These are phyloP conservation scores for Camelina neglecta DNA, from an alignment of 345 rosid species.

Conservation along the genomic window DNA sequence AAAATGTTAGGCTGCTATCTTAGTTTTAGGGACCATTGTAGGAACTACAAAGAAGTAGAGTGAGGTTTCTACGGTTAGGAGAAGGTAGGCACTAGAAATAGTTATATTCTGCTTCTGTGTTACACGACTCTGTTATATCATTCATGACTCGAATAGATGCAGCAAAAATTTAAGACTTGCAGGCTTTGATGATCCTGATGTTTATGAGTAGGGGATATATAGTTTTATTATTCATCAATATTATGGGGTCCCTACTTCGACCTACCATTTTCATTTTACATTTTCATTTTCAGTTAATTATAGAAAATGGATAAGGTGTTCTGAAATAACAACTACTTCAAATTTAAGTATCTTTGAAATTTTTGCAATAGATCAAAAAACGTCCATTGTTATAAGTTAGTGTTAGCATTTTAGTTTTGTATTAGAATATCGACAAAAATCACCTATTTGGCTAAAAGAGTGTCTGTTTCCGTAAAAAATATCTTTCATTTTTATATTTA, in stretches of 20 bases:
- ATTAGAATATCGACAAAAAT: neutral
- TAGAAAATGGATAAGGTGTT: constrained; percentile 6
- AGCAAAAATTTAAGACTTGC: constrained; percentile 22
- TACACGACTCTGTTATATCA: constrained; percentile 24
- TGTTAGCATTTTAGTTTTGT: neutral
- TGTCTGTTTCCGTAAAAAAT: neutral
- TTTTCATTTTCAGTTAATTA: neutral
- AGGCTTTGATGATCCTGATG: constrained; percentile 30
- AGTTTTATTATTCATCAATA: constrained; percentile 18
- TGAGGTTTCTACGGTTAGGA: constrained; percentile 36
- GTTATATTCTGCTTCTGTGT: constrained; percentile 30
- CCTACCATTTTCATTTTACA: constrained; percentile 29
- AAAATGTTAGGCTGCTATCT: constrained; percentile 39
- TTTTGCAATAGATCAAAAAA: neutral
- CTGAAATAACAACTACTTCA: constrained; percentile 4
- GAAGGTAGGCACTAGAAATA: constrained; percentile 35
- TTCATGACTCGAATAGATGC: constrained; percentile 19
- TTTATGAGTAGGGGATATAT: constrained; percentile 28
- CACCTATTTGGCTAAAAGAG: neutral
- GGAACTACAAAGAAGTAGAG: constrained; percentile 37
- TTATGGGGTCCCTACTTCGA: constrained; percentile 25
- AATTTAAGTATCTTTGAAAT: neutral
- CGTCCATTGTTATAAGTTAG: neutral
- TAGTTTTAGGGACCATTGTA: constrained; percentile 41
- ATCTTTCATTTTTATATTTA: neutral